Evolutionary conservation across 2,329 filamentous ascomycete species (phyloP).

Genomic region (Pseudogymnoascus sp.): DNA sequence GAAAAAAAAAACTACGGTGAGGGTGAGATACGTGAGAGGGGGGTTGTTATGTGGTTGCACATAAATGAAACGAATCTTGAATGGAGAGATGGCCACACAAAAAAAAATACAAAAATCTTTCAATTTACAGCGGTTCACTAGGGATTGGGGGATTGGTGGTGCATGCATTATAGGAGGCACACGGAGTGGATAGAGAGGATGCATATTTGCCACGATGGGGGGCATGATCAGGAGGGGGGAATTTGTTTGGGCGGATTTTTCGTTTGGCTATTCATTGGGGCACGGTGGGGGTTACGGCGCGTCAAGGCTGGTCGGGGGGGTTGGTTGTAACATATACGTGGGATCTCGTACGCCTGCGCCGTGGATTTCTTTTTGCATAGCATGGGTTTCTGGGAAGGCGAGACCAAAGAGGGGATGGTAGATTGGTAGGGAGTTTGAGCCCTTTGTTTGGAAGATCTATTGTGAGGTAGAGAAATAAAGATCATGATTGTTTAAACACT

Average conservation of each 20-base stretch:
- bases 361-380: neutral
- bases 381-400: slow-evolving; percentile 1
- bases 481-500: neutral
- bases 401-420: neutral
- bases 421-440: neutral
- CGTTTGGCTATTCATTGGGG: neutral
- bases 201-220: neutral
- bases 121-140: neutral
- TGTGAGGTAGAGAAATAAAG: neutral
- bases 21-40: neutral
- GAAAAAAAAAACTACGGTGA: neutral
- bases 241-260: neutral
- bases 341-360: slow-evolving; percentile 3
- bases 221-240: neutral
- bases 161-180: neutral
- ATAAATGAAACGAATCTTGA: neutral
- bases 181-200: neutral
- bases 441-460: neutral
- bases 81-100: neutral
- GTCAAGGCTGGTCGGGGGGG: neutral
- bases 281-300: neutral
- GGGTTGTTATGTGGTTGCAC: neutral
- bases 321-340: neutral
- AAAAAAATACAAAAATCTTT: neutral
- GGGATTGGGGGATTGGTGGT: neutral